Conservation (phyloP, 768 basidiomycete genomes). For the Podaxis carcinomalis region DNA sequence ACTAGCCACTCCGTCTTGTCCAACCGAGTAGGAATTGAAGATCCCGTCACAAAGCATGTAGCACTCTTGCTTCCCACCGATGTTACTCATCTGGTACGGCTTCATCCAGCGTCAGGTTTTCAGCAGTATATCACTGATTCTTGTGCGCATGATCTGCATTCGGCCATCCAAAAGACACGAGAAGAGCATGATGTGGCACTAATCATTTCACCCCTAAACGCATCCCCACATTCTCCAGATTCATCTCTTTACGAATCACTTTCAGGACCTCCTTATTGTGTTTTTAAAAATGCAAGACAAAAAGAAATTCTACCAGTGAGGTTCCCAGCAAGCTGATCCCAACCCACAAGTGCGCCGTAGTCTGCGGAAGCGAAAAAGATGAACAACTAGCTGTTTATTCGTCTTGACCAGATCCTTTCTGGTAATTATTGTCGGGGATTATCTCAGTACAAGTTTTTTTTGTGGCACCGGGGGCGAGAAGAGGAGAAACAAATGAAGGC, state of each 20-base stretch:
- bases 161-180: background rate
- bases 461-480: no score
- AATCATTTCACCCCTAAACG: slow-evolving; percentile 88
- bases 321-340: slow-evolving; percentile 87
- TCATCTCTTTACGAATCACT: slow-evolving; percentile 93
- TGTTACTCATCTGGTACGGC: slow-evolving; percentile 82
- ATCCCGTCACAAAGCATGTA: slow-evolving; percentile 28
- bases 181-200: background rate
- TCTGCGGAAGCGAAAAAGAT: slow-evolving; percentile 16
- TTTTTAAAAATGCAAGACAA: slow-evolving; percentile 86
- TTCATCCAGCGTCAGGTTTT: slow-evolving; percentile 82
- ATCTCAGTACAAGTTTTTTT: slow-evolving; percentile 54
- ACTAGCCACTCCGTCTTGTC: slow-evolving; percentile 25
- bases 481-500: slow-evolving; percentile 7
- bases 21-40: slow-evolving; percentile 22
- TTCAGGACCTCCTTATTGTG: slow-evolving; percentile 93
- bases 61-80: slow-evolving; percentile 62
- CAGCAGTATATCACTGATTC: slow-evolving; percentile 87
- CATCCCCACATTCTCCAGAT: slow-evolving; percentile 84
- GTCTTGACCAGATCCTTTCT: slow-evolving; percentile 50
- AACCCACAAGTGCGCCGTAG: background rate
- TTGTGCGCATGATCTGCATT: slow-evolving; percentile 33
- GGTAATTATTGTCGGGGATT: slow-evolving; percentile 52
- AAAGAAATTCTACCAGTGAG: slow-evolving; percentile 85
- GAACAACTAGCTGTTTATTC: slow-evolving; percentile 84